A percentile compares a stretch with the other conserved stretches of the same genome.
These are phyloP conservation scores for Penicillium sp. DNA, from an alignment of 2,329 filamentous ascomycete genomes.

Conservation along the genomic window DNA sequence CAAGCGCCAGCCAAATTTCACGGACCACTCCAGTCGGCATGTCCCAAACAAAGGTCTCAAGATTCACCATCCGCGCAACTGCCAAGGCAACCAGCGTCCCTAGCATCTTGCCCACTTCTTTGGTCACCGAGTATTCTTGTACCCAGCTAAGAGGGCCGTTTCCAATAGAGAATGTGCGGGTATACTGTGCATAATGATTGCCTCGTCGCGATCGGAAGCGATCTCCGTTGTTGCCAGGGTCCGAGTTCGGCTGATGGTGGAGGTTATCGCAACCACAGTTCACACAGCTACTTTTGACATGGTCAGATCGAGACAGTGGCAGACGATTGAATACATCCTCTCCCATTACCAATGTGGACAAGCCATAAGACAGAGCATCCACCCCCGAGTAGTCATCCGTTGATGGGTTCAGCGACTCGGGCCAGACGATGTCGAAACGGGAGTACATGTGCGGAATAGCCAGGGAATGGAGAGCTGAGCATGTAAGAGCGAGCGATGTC, in stretches of 20 bases:
- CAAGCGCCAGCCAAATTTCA: slow-evolving; percentile 76
- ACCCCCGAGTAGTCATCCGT: slow-evolving; percentile 68
- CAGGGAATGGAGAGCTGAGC: slow-evolving; percentile 72
- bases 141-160: slow-evolving; percentile 78
- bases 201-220: slow-evolving; percentile 49
- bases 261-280: slow-evolving; percentile 30
- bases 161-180: slow-evolving; percentile 78
- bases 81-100: slow-evolving; percentile 76
- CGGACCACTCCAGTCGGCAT: slow-evolving; percentile 82
- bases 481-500: slow-evolving; percentile 71
- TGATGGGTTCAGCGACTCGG: slow-evolving; percentile 61
- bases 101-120: slow-evolving; percentile 85
- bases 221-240: background rate
- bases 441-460: slow-evolving; percentile 78
- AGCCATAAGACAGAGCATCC: slow-evolving; percentile 77
- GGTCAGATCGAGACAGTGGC: slow-evolving; percentile 34
- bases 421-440: slow-evolving; percentile 85
- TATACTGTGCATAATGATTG: slow-evolving; percentile 75
- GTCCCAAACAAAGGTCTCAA: slow-evolving; percentile 83
- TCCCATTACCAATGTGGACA: slow-evolving; percentile 75
- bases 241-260: slow-evolving; percentile 13
- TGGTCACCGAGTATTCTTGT: slow-evolving; percentile 75
- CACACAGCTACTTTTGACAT: slow-evolving; percentile 20
- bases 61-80: slow-evolving; percentile 74
- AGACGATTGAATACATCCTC: slow-evolving; percentile 58